These are phyloP conservation scores for Saccharomycopsis lassenensis DNA, from an alignment of 805 yeast genomes.

Conservation along the genomic window DNA sequence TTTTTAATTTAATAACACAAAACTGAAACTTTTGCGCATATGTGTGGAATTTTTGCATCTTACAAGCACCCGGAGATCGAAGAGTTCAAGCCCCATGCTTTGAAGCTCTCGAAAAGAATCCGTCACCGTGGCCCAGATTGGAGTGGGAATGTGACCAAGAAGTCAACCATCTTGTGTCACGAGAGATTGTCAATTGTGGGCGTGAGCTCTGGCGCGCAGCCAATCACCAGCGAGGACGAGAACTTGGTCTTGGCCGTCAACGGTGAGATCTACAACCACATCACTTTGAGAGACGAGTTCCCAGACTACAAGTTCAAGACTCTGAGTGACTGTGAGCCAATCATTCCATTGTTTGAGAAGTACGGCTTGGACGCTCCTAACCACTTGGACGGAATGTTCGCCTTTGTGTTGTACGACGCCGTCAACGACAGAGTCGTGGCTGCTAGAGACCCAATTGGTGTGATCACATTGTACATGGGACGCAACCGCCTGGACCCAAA, in stretches of 20 bases:
- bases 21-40: too few relatives aligned
- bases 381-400: constrained; percentile 95
- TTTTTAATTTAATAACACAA: too few relatives aligned
- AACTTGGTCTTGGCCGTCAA: constrained; percentile 73
- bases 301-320: constrained; percentile 71
- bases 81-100: constrained; percentile 74
- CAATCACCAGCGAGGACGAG: constrained; percentile 74
- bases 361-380: constrained; percentile 87
- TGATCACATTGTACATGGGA: constrained; percentile 95
- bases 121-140: constrained; percentile 99
- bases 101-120: constrained; percentile 82
- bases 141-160: constrained; percentile 68
- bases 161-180: constrained; percentile 83
- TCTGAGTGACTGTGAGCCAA: constrained; percentile 93
- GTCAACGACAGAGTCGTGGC: constrained; percentile 81
- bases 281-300: constrained; percentile 69
- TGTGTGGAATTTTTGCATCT: constrained; percentile 99
- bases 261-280: constrained; percentile 98
- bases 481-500: constrained; percentile 48
- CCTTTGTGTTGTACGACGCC: constrained; percentile 84
- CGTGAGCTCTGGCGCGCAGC: constrained; percentile 96
- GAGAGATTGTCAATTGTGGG: constrained; percentile 98
- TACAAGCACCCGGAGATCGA: constrained; percentile 72
- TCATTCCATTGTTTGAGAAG: constrained; percentile 83
- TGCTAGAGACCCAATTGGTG: constrained; percentile 97